Conservation (phyloP, 345 rosid genomes). For the Trapa bicornis region DNA sequence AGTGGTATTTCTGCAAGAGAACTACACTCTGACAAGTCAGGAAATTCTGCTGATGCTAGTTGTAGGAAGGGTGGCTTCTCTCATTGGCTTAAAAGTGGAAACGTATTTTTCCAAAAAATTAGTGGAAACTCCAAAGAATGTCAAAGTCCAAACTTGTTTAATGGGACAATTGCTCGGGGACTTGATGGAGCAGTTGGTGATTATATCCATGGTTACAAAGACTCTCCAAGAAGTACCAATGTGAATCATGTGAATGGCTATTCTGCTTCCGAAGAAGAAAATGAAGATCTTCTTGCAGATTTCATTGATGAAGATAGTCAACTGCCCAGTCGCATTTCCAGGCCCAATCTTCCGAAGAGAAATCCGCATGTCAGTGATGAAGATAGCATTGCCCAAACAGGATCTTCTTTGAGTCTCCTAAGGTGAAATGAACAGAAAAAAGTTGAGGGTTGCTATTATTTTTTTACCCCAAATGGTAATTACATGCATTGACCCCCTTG, state of each 20-base stretch:
- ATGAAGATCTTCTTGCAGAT: conserved; percentile 96
- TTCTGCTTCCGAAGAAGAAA: conserved; percentile 67
- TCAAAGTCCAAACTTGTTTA: conserved; percentile 27
- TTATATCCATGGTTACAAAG: conserved; percentile 27
- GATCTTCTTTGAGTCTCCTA: conserved; percentile 90
- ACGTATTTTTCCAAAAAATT: conserved; percentile 66
- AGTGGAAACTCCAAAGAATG: conserved; percentile 26
- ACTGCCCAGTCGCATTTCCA: conserved; percentile 85
- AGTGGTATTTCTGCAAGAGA: conserved; percentile 34
- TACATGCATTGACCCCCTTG: background rate
- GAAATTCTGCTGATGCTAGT: conserved; percentile 21
- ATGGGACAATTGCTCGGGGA: conserved; percentile 36
- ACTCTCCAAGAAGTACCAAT: conserved; percentile 23
- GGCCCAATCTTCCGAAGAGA: conserved; percentile 25
- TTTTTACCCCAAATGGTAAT: background rate
- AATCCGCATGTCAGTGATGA: conserved; percentile 39
- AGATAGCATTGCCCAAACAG: conserved; percentile 72
- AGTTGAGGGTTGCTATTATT: background rate
- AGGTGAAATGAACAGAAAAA: conserved; percentile 34
- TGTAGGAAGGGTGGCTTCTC: conserved; percentile 60
- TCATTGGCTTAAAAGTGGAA: conserved; percentile 66
- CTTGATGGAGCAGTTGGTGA: conserved; percentile 21
- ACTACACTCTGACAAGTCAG: conserved; percentile 34
- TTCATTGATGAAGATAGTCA: conserved; percentile 98
- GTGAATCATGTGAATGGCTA: conserved; percentile 37